phyloP scores from a whole-genome alignment of 2,329 filamentous ascomycete species.

The Xylariaceae sp. region DNA sequence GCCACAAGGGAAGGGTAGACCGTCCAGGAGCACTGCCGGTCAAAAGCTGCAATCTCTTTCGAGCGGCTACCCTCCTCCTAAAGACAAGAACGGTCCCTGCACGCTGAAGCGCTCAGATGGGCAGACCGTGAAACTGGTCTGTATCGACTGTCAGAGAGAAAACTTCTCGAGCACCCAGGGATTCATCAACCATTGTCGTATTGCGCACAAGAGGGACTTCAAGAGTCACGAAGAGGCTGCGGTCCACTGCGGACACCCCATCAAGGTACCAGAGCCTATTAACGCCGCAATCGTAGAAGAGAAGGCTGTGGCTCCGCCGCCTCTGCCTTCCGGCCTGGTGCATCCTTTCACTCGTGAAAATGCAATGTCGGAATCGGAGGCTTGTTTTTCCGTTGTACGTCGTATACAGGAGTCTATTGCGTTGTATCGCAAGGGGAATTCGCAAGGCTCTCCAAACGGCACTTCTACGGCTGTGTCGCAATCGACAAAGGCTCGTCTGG shows the following conservation, averaged over 20 bases:
- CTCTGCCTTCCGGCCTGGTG: conserved; percentile 47
- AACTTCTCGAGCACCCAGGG: conserved; percentile 96
- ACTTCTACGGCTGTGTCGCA: conserved; percentile 31
- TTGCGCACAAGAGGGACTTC: conserved; percentile 88
- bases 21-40: conserved; percentile 46
- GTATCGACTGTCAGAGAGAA: conserved; percentile 79
- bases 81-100: conserved; percentile 78
- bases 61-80: conserved; percentile 66
- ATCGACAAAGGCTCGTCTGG: conserved; percentile 18
- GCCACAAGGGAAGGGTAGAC: conserved; percentile 46
- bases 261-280: conserved; percentile 58
- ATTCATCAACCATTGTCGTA: conserved; percentile 99
- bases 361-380: conserved; percentile 49
- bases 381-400: conserved; percentile 45
- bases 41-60: conserved; percentile 67
- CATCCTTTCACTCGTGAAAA: conserved; percentile 60
- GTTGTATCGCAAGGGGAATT: conserved; percentile 48
- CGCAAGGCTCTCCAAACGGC: conserved; percentile 49
- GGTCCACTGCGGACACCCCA: conserved; percentile 76
- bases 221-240: conserved; percentile 96
- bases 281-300: conserved; percentile 43
- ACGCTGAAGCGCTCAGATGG: conserved; percentile 83
- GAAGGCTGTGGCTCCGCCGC: conserved; percentile 26
- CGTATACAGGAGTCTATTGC: conserved; percentile 53
- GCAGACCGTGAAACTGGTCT: conserved; percentile 83